Base-by-base conservation (phyloP, 805 yeast genomes). In the Lipomyces yamanashiensis region DNA sequence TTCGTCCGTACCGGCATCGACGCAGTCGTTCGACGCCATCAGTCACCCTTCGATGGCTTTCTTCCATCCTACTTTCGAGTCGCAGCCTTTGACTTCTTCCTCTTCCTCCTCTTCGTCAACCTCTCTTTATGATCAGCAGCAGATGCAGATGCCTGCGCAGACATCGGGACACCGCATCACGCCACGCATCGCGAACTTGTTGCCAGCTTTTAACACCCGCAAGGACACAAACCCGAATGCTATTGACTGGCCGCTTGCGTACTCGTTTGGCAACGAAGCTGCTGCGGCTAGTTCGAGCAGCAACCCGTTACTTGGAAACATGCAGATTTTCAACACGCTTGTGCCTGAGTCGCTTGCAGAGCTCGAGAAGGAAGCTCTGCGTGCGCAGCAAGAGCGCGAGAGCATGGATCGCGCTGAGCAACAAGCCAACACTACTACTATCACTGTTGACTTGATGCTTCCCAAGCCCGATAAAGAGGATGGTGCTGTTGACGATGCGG, bases 331-430 rank as follows among this genome's bases (percentile, higher is more conserved):
- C 49, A 66, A 67, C 56, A 69, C 72, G 2, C 59, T 69, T 34
- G 64, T 69, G 17, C 69, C 70, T 21, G 68, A 67, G 50, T 58
- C 62, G 17, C 58, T 72, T 47, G 70, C 74, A 8, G 73, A 68
- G 54, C 58, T 70, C 23, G 71, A 70, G 43, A 71, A 72, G 63
- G 71, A 62, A 44, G 52, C 63, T 13, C 52, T 55, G 41, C 66
- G 64, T 12, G 68, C 61, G 52, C 56, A 54, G 49, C 57, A 53
- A n/a, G 57, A 53, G 48, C 48, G 57, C 7, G 57, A 53, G 37
- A 53, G 33, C 19, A 53, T 53, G 57, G 59, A 63, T 13, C 45
- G 58, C 21, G 62, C 54, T 23, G 53, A 17, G 40, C 44, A 37
- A 5, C 65, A 54, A 44, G 50, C 60, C 8, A 17, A 34, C 48